These are phyloP conservation scores for Nicotiana knightiana DNA, from an alignment of 257 asterid genomes.

Conservation along the genomic window DNA sequence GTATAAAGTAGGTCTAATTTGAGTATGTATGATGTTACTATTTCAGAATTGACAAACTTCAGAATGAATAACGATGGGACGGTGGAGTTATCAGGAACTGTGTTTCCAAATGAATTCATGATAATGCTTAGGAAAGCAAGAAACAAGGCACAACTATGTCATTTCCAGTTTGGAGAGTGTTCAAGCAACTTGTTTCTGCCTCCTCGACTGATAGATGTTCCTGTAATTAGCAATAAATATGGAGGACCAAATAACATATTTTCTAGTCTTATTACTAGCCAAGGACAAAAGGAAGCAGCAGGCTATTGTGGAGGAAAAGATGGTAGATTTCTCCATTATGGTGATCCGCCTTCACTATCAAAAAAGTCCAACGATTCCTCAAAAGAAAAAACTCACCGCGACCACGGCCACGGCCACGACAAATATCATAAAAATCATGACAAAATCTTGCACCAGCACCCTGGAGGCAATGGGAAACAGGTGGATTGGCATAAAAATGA, in stretches of 20 bases:
- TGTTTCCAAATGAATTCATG: constrained; percentile 13
- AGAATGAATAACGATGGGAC: constrained; percentile 1
- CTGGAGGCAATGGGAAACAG: not conserved
- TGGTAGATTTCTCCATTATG: constrained; percentile 8
- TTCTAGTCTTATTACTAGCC: not conserved
- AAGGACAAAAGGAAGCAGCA: not conserved
- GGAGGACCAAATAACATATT: not conserved
- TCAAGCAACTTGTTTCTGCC: constrained; percentile 34
- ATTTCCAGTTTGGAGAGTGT: constrained; percentile 42
- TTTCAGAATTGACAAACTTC: not conserved
- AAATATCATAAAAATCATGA: not conserved
- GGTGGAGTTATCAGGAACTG: not conserved
- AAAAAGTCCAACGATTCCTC: not conserved
- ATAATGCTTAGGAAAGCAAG: constrained; percentile 22
- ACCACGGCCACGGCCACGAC: not conserved
- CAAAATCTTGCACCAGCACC: not conserved
- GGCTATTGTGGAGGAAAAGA: not conserved
- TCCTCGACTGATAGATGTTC: not conserved
- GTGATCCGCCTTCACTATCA: not conserved
- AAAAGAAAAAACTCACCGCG: not conserved
- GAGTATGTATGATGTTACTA: not conserved
- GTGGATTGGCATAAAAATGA: not conserved
- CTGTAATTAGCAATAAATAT: not conserved
- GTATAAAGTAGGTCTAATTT: not conserved
- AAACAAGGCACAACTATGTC: constrained; percentile 18